phyloP scores from a whole-genome alignment of 352 stramenopile genomes.

The Phytophthora niederhauseri region DNA sequence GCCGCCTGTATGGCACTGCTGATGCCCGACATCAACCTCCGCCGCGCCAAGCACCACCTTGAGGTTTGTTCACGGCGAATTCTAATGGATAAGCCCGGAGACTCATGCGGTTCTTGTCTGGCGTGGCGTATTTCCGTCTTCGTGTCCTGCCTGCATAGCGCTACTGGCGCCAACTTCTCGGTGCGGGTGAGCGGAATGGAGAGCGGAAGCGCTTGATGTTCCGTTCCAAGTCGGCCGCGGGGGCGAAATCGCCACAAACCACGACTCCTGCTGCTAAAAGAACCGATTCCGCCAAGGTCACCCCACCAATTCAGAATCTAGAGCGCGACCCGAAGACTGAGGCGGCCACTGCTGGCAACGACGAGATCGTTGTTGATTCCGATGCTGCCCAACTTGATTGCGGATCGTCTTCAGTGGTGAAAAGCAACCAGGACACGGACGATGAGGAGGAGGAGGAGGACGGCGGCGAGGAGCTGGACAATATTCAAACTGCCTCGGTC shows the following conservation, averaged over 20 bases:
- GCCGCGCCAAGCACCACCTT: slow-evolving; percentile 57
- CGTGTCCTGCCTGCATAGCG: slow-evolving; percentile 25
- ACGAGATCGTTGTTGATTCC: slow-evolving; percentile 1
- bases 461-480: not conserved
- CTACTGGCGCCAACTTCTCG: slow-evolving; percentile 49
- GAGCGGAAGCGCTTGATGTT: slow-evolving; percentile 28
- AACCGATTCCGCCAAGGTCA: slow-evolving; percentile 20
- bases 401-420: slow-evolving; percentile 12
- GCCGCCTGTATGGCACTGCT: slow-evolving; percentile 50
- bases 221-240: slow-evolving; percentile 32
- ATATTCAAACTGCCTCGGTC: slow-evolving; percentile 17
- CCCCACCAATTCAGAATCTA: slow-evolving; percentile 28
- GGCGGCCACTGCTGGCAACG: not conserved
- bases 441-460: slow-evolving; percentile 15
- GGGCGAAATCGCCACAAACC: slow-evolving; percentile 16
- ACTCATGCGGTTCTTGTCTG: slow-evolving; percentile 2
- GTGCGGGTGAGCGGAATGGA: slow-evolving; percentile 18
- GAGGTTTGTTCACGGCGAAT: slow-evolving; percentile 40
- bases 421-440: slow-evolving; percentile 24
- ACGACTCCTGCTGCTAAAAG: not conserved
- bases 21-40: slow-evolving; percentile 77
- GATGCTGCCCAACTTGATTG: slow-evolving; percentile 20
- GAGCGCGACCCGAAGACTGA: slow-evolving; percentile 26
- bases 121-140: slow-evolving; percentile 6
- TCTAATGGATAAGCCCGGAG: not conserved